Percentiles rank a stretch among this genome's conserved stretches.
Evolutionary conservation across 1,284 basidiomycete species (phyloP).

Genomic region (Sanghuangporus sanghuang): DNA sequence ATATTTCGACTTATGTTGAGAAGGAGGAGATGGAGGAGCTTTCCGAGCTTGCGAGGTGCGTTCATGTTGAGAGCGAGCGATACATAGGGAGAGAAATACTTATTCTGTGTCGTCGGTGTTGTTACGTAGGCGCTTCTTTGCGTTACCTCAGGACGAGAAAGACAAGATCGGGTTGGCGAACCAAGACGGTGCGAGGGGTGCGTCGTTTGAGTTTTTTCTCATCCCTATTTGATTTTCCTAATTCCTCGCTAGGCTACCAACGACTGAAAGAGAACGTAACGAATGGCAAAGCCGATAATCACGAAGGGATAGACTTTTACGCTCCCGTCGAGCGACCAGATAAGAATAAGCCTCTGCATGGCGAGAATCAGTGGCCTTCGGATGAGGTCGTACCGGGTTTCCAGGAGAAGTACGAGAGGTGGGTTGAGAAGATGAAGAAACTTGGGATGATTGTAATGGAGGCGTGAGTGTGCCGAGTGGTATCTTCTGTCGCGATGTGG

Average conservation of each 20-base stretch:
- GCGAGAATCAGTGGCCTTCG: conserved; percentile 79
- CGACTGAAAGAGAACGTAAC: conserved; percentile 79
- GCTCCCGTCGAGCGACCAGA: conserved; percentile 65
- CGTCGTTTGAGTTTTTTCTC: conserved; percentile 17
- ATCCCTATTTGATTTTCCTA: not conserved
- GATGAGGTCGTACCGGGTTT: conserved; percentile 42
- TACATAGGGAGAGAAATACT: not conserved
- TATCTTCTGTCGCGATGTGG: not conserved
- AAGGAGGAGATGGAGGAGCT: conserved; percentile 58
- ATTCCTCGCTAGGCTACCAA: conserved; percentile 50
- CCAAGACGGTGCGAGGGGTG: conserved; percentile 73
- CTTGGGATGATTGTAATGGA: conserved; percentile 76
- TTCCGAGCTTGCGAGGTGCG: conserved; percentile 44
- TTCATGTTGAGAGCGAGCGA: not conserved
- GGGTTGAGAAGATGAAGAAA: conserved; percentile 79
- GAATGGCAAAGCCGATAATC: conserved; percentile 76
- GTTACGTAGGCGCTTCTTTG: conserved; percentile 58
- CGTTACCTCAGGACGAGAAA: conserved; percentile 66
- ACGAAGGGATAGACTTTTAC: conserved; percentile 82
- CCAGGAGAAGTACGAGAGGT: conserved; percentile 55
- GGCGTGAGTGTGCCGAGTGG: conserved; percentile 65
- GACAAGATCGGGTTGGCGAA: conserved; percentile 59
- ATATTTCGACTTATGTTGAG: conserved; percentile 50
- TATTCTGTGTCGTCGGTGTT: not conserved
- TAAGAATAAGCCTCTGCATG: conserved; percentile 65